phyloP scores from a whole-genome alignment of 495 filamentous ascomycete species.

The Elaphomyces granulatus region DNA sequence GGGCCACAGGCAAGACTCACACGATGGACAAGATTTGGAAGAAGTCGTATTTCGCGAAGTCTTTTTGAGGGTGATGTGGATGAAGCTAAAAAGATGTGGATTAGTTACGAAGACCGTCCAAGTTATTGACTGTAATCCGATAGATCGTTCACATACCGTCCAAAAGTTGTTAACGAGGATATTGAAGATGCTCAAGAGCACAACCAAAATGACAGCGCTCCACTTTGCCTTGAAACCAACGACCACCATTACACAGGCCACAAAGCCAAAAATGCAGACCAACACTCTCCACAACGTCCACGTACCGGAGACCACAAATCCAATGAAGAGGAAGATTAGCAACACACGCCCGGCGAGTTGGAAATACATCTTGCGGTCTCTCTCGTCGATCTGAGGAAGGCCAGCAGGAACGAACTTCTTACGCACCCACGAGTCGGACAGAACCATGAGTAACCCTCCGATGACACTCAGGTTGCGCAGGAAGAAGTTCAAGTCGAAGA shows the following conservation, averaged over 20 bases:
- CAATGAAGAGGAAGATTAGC: conserved; percentile 90
- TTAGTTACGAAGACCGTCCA: too few relatives aligned
- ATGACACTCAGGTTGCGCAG: conserved; percentile 95
- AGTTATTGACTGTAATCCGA: too few relatives aligned
- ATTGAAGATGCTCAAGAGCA: conserved; percentile 94
- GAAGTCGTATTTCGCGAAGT: conserved; percentile 99
- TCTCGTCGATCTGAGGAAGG: conserved; percentile 86
- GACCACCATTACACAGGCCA: conserved; percentile 96
- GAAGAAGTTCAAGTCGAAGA: conserved; percentile 99
- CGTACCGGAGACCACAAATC: conserved; percentile 87
- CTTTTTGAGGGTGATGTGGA: conserved; percentile 95
- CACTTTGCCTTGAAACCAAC: conserved; percentile 99
- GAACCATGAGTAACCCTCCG: conserved; percentile 91
- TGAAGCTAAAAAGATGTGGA: too few relatives aligned
- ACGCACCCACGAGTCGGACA: conserved; percentile 94
- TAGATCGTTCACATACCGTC: conserved; percentile 63
- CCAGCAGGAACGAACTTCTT: conserved; percentile 95
- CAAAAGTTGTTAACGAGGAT: conserved; percentile 98
- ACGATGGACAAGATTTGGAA: conserved; percentile 99
- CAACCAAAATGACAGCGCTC: conserved; percentile 84
- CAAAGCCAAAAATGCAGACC: conserved; percentile 67
- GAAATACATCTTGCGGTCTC: conserved; percentile 99
- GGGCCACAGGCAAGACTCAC: conserved; percentile 31
- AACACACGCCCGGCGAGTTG: conserved; percentile 94
- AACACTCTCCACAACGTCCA: conserved; percentile 78